Evolutionary conservation across 306 rosid genomes (phyloP), one percentile per base, ranked within the genome.

Genomic region (Cercis canadensis): DNA sequence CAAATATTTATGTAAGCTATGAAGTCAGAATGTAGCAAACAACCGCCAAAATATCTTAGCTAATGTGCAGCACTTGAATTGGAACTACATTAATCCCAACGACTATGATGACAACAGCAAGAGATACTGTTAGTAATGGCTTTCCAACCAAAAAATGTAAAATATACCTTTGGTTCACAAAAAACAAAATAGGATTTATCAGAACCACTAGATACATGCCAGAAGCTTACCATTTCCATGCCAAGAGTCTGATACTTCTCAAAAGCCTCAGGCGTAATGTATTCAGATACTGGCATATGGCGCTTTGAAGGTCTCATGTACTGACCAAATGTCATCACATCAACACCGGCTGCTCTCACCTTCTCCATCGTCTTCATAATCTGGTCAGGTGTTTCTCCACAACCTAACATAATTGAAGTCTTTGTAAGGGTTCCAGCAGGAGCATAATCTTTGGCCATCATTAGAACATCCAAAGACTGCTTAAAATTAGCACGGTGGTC

Each of bases 251-350:
- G 92, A 82, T 95, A 95, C 82, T 78, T 83, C 70, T 89, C 88
- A 72, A 95, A 95, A 68, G 99, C 97, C 82, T 91, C 92, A 4
- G 99, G 99, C 14, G 97, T 95, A 61, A 95, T 81, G 79, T 91
- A 95, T 73, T 95, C 99, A 64, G 85, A 86, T 34, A 95, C 99
- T 15, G 96, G 96, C 99, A 95, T 95, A 64, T 91, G 99, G 60
- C 97, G 99, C 82, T 95, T 95, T 40, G 99, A 91, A 53, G 99
- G 97, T 79, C 99, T 89, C 99, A 95, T 95, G 59, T 95, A 91
- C 65, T 91, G 97, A 69, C 99, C 99, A 75, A 95, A 95, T 52
- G 99, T 95, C 90, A 95, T 91, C 75, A 95, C 97, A 36, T 91
- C 99, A 70, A 95, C 96, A 67, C 97, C 99, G 5, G 99, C 99